phyloP scores from a whole-genome alignment of 768 basidiomycete genomes.

The Suillus sp. region DNA sequence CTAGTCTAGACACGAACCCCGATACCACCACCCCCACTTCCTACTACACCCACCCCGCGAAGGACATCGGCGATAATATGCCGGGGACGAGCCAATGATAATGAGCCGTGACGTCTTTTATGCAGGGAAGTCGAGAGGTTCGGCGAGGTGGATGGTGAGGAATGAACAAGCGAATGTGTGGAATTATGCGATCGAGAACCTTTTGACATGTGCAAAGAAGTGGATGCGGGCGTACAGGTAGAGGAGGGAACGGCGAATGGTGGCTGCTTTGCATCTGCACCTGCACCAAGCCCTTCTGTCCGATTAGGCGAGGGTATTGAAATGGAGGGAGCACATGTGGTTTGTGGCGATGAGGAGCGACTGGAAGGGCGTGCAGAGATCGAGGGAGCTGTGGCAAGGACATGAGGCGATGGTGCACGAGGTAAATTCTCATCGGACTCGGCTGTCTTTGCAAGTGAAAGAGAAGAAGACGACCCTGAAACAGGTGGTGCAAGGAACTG shows the following conservation, averaged over 20 bases:
- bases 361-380: slow-evolving; percentile 24
- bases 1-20: slow-evolving; percentile 2
- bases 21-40: slow-evolving; percentile 13
- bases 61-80: slow-evolving; percentile 40
- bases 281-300: neutral
- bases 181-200: slow-evolving; percentile 2
- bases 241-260: neutral
- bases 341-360: slow-evolving; percentile 15
- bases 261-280: neutral
- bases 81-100: slow-evolving; percentile 20
- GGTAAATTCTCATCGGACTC: slow-evolving; percentile 20
- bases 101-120: slow-evolving; percentile 18
- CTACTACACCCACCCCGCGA: slow-evolving; percentile 45
- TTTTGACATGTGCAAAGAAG: slow-evolving; percentile 16
- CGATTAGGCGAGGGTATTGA: neutral
- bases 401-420: slow-evolving; percentile 25
- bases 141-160: slow-evolving; percentile 17
- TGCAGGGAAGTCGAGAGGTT: slow-evolving; percentile 10
- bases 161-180: slow-evolving; percentile 14
- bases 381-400: slow-evolving; percentile 26
- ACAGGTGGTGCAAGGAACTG: slow-evolving; percentile 26
- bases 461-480: slow-evolving; percentile 28
- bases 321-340: slow-evolving; percentile 13
- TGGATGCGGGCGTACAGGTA: slow-evolving; percentile 6
- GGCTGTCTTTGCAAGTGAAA: slow-evolving; percentile 24